These are phyloP conservation scores for Neonectria sp. DNA, from an alignment of 2,329 filamentous ascomycete species.

Conservation along the genomic window DNA sequence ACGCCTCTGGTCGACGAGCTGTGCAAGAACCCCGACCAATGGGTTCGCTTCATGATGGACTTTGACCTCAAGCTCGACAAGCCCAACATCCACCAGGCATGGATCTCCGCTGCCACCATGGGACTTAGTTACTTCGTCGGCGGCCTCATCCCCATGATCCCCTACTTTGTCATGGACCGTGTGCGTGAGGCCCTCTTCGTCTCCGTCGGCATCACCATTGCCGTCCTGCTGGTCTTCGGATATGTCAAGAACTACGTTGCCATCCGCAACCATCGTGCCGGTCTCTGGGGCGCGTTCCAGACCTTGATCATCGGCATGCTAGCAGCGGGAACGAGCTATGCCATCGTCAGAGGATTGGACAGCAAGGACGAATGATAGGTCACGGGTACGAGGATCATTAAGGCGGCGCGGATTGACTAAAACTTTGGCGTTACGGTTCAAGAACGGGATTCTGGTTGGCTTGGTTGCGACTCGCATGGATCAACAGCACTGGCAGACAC, in stretches of 20 bases:
- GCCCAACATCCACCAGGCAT: conserved; percentile 59
- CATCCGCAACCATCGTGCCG: conserved; percentile 65
- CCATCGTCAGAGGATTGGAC: conserved; percentile 72
- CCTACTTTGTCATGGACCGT: conserved; percentile 73
- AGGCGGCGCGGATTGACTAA: background rate
- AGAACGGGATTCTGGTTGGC: background rate
- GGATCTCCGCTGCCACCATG: conserved; percentile 75
- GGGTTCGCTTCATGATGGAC: conserved; percentile 73
- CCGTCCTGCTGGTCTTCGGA: conserved; percentile 75
- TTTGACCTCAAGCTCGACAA: conserved; percentile 68
- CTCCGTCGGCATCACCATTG: conserved; percentile 72
- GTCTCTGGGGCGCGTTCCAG: conserved; percentile 72
- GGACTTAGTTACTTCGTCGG: conserved; percentile 79
- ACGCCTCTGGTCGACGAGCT: conserved; percentile 66
- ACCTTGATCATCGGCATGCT: conserved; percentile 76
- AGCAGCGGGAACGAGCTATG: conserved; percentile 77
- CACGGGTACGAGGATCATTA: background rate
- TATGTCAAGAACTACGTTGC: conserved; percentile 74
- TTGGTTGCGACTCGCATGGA: conserved; percentile 13
- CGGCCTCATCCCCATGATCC: conserved; percentile 78
- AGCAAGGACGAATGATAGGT: conserved; percentile 32
- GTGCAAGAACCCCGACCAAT: conserved; percentile 62
- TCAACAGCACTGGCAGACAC: conserved; percentile 14
- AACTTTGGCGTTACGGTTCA: conserved; percentile 19
- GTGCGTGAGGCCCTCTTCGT: conserved; percentile 68